Conservation (phyloP, 805 yeast species). For the Candida gorgasii region DNA sequence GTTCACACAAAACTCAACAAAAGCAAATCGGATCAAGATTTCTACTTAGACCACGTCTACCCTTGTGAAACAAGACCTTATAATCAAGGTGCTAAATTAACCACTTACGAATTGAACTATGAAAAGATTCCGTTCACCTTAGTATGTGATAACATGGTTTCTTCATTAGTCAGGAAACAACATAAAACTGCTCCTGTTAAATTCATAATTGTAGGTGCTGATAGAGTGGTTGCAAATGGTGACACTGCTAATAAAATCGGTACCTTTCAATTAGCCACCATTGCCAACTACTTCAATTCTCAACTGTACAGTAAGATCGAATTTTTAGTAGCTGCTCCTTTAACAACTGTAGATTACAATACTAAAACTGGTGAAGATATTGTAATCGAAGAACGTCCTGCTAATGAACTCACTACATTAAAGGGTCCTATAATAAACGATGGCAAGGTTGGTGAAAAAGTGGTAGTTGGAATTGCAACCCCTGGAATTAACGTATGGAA, state of each 20-base stretch:
- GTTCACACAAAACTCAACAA: slow-evolving; percentile 48
- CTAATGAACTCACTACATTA: slow-evolving; percentile 72
- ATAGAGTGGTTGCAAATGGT: slow-evolving; percentile 88
- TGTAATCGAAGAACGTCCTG: slow-evolving; percentile 84
- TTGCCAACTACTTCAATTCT: slow-evolving; percentile 53
- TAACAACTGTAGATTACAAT: slow-evolving; percentile 77
- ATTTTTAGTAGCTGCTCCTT: slow-evolving; percentile 94
- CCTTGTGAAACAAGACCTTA: slow-evolving; percentile 96
- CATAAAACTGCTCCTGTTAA: slow-evolving; percentile 57
- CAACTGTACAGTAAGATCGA: slow-evolving; percentile 42
- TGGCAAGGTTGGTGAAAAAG: slow-evolving; percentile 33
- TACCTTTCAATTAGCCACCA: slow-evolving; percentile 80
- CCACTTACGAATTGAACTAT: slow-evolving; percentile 85
- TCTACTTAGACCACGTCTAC: slow-evolving; percentile 67
- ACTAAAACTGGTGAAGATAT: slow-evolving; percentile 73
- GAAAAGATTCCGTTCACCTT: slow-evolving; percentile 87
- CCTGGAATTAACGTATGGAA: slow-evolving; percentile 88
- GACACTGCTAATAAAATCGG: slow-evolving; percentile 98
- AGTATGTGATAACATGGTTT: slow-evolving; percentile 89
- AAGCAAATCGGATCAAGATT: slow-evolving; percentile 27
- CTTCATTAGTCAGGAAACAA: slow-evolving; percentile 51
- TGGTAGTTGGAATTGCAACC: slow-evolving; percentile 79
- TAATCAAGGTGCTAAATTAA: slow-evolving; percentile 92
- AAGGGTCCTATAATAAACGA: slow-evolving; percentile 51
- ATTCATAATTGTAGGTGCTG: slow-evolving; percentile 93